Conservation (phyloP, 148 eudicot genomes). For the Simmondsia chinensis region DNA sequence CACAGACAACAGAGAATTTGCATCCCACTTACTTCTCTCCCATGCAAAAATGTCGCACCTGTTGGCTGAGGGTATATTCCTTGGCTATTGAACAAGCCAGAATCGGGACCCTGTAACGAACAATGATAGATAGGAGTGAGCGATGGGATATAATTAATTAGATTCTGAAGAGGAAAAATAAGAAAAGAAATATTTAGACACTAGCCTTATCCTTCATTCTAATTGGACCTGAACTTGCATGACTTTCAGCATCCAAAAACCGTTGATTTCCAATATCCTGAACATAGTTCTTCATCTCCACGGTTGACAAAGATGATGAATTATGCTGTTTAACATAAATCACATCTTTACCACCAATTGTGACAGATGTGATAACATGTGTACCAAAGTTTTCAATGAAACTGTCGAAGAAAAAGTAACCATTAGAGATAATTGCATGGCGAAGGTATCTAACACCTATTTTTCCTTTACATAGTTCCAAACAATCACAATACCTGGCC, state of each 20-base stretch:
- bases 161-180: background rate
- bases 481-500: slow-evolving; percentile 46
- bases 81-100: slow-evolving; percentile 80
- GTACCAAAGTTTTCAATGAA: slow-evolving; percentile 86
- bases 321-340: slow-evolving; percentile 77
- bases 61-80: slow-evolving; percentile 85
- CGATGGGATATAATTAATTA: background rate
- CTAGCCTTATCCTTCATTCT: slow-evolving; percentile 74
- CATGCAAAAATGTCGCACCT: slow-evolving; percentile 44
- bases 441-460: background rate
- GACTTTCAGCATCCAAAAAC: slow-evolving; percentile 47
- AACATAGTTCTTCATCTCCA: slow-evolving; percentile 72
- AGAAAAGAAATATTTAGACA: slow-evolving; percentile 19
- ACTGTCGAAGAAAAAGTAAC: slow-evolving; percentile 23
- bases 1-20: background rate
- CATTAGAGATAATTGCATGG: background rate
- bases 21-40: slow-evolving; percentile 58
- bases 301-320: slow-evolving; percentile 59
- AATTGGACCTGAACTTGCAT: slow-evolving; percentile 70
- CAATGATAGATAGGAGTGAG: slow-evolving; percentile 3
- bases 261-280: slow-evolving; percentile 85
- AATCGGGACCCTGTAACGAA: slow-evolving; percentile 51
- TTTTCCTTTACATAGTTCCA: background rate
- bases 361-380: slow-evolving; percentile 78
- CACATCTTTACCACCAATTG: slow-evolving; percentile 91